These are phyloP conservation scores for Flaveria brownii DNA, from an alignment of 129 eudicot genomes.

Conservation along the genomic window DNA sequence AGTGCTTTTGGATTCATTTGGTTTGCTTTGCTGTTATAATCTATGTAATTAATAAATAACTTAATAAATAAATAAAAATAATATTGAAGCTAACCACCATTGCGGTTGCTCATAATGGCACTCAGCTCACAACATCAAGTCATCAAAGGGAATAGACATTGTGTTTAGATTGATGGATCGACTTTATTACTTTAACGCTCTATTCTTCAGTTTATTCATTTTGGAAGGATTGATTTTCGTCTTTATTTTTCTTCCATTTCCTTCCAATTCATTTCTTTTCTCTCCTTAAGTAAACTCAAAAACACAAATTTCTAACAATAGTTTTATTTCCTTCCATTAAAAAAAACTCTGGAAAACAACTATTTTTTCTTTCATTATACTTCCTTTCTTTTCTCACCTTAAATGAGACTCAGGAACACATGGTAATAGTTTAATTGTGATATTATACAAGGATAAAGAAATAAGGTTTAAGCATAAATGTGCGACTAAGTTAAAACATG, in stretches of 20 bases:
- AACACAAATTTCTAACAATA: too few relatives aligned
- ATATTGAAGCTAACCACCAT: slow-evolving; percentile 28
- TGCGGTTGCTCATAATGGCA: slow-evolving; percentile 39
- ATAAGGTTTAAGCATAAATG: slow-evolving; percentile 16
- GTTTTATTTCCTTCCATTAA: too few relatives aligned
- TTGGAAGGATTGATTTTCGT: too few relatives aligned
- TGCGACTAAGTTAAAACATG: slow-evolving; percentile 1
- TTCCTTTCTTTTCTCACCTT: too few relatives aligned
- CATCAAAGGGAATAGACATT: slow-evolving; percentile 15
- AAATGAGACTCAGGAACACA: too few relatives aligned
- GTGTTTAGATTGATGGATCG: slow-evolving; percentile 17
- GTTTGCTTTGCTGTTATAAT: background rate
- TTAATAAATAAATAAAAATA: background rate
- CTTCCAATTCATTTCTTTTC: too few relatives aligned
- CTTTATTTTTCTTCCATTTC: too few relatives aligned
- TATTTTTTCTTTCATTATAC: too few relatives aligned
- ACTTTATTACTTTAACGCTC: background rate
- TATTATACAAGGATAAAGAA: background rate
- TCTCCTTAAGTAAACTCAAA: too few relatives aligned
- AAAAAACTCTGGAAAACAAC: too few relatives aligned
- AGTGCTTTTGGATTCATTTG: background rate
- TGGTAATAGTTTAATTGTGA: background rate
- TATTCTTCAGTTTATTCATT: too few relatives aligned
- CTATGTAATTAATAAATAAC: background rate
- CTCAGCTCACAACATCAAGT: background rate